Base-by-base conservation (phyloP, 1,284 basidiomycete species). In the Pseudomicrostroma phylloplanum region DNA sequence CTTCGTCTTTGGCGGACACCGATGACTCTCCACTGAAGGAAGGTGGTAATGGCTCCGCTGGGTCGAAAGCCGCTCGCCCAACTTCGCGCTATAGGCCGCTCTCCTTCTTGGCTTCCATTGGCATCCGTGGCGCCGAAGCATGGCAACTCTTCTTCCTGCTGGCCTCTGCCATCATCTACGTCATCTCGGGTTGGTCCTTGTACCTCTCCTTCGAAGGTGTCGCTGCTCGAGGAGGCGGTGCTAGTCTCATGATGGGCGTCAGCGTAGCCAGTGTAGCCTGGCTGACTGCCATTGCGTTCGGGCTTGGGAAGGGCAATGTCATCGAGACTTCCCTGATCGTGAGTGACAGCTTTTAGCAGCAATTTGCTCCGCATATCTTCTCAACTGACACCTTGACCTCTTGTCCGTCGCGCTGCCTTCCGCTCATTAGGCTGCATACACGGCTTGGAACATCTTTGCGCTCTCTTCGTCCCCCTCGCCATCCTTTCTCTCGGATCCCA, bases 1-100 rank as follows among this genome's bases (percentile, higher is more conserved):
- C 82, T 96, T 70, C 82, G 81, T 61, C 82, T 84, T n/a, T 82
- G 91, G 2, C 83, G 85, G 43, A 48, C 12, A 3, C 15, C 43
- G 21, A n/a, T 17, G 43, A 13, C 43, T 17, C 15, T 21, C 43
- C 43, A 21, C 43, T 48, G 6, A 4, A 48, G 12, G 15, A 19
- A 23, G 51, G 51, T 13, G 21, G 51, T 23, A 13, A 48, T 46
- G 13, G 15, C 43, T 3, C 41, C 48, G 49, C 26, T 12, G 21
- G 11, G 30, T 19, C 51, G 25, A 25, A 25, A 42, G 17, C 23
- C 25, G 19, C 46, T 25, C 43, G 43, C 43, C 64, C 65, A 56
- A 68, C 66, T 39, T 59, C 67, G 23, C 55, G 72, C 57, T 66
- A 72, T 63, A 67, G 67, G 30, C 61, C 65, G 23, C 65, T 73